Base-by-base conservation (phyloP, 331 rosid genomes). In the Quercus tomentella region DNA sequence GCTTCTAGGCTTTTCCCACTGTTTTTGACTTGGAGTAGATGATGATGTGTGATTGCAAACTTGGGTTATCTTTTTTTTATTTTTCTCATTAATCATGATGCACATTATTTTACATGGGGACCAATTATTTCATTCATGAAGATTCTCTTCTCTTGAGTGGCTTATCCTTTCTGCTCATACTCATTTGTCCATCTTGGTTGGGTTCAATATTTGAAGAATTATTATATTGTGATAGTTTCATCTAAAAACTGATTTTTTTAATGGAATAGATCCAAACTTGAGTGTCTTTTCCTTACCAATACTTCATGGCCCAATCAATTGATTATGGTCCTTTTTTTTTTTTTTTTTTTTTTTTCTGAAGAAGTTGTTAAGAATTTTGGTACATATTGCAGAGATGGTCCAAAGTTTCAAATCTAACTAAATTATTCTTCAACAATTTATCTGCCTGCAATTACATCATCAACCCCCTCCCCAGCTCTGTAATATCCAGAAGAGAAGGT, bases 11-110 rank as follows among this genome's bases (percentile, higher is more conserved):
- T 66, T 76, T 37, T 56, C 45, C 86, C 81, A 26, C 70, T 66
- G 84, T 65, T 82, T 82, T 81, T 77, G 79, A 86, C 82, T 78
- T 72, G 76, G 60, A 84, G 86, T 28, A 76, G 86, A 79, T 54
- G 71, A 77, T 77, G 82, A 76, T 73, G 80, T 55, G 65, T 78
- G 82, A 72, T 56, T 79, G 75, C 77, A 78, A 78, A 83, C 67
- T 72, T 30, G 70, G 81, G n/a, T 33, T 22, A 80, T 55, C 66
- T 74, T 71, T 70, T 70, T 20, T 63, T 58, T 78, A 76, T 87
- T 83, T 70, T 68, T 79, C 62, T 18, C 30, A 77, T 73, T 72
- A 84, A 60, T 81, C 74, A 81, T 77, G 43, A 73, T 63, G 74
- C 68, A 54, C 75, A 76, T 63, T 66, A 84, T 78, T 77, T 45